Percentiles rank a stretch among this genome's conserved stretches.
These are phyloP conservation scores for Scenedesmus sp. DNA, from an alignment of 163 green algal genomes.

Conservation along the genomic window DNA sequence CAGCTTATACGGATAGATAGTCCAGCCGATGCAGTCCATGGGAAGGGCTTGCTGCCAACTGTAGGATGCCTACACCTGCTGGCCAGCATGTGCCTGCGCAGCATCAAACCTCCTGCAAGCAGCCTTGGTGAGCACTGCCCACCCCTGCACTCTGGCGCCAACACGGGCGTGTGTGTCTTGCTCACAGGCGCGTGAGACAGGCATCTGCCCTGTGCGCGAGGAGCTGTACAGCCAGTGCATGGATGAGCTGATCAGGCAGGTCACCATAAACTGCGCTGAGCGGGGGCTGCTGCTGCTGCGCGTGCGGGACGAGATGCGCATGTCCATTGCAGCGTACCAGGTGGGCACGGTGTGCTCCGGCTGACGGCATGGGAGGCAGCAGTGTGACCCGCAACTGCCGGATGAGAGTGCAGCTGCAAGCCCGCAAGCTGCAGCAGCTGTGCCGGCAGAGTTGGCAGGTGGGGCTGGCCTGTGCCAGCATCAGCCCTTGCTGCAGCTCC, in stretches of 20 bases:
- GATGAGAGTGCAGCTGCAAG: background rate
- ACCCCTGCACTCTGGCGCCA: background rate
- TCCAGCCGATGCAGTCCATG: background rate
- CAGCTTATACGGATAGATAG: too few relatives aligned
- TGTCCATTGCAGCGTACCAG: conserved; percentile 92
- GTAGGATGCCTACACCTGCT: too few relatives aligned
- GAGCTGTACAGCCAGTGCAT: conserved; percentile 93
- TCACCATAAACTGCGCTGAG: conserved; percentile 93
- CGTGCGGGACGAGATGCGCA: conserved; percentile 90
- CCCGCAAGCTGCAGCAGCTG: background rate
- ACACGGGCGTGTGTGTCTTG: background rate
- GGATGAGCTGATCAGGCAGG: conserved; percentile 91
- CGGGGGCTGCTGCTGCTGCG: conserved; percentile 86
- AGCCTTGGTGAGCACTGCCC: background rate
- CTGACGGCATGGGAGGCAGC: background rate
- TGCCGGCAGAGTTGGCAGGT: too few relatives aligned
- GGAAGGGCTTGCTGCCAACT: background rate
- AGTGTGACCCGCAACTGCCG: background rate
- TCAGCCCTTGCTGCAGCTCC: background rate
- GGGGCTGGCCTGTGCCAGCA: background rate
- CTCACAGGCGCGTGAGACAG: conserved; percentile 87
- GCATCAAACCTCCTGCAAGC: background rate
- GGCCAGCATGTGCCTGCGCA: background rate
- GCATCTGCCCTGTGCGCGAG: conserved; percentile 92
- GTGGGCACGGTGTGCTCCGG: conserved; percentile 36